Percentiles rank a stretch among this genome's conserved stretches.
phyloP scores from a whole-genome alignment of 176 grass and related monocot genomes.

The Chloris gayana region DNA sequence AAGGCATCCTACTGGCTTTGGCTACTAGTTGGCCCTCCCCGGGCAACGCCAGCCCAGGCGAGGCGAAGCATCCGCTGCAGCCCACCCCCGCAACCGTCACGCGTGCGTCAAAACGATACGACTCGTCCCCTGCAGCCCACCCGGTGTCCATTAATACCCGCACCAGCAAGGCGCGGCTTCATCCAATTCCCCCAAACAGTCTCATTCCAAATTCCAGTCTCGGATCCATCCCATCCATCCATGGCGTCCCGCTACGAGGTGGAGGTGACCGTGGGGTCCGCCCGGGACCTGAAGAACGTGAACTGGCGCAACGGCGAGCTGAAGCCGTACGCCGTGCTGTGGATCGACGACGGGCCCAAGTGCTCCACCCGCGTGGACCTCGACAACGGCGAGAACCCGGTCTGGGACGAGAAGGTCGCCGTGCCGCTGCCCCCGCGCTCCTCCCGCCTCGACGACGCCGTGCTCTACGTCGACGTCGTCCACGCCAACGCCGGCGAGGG shows the following conservation, averaged over 20 bases:
- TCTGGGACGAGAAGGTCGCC: conserved; percentile 79
- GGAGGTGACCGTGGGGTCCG: conserved; percentile 60
- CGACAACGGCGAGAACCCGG: conserved; percentile 50
- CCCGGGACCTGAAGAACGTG: conserved; percentile 72
- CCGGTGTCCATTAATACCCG: not conserved
- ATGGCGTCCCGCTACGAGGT: conserved; percentile 68
- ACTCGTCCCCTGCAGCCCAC: no score
- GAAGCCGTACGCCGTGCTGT: conserved; percentile 58
- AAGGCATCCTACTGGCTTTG: no score
- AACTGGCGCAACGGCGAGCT: conserved; percentile 75
- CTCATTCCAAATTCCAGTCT: no score
- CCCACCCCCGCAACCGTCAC: not conserved
- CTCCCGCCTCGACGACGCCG: conserved; percentile 55
- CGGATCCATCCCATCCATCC: not conserved
- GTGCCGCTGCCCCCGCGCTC: conserved; percentile 45
- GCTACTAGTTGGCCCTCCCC: not conserved
- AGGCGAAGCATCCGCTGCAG: not conserved
- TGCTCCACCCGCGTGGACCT: conserved; percentile 59
- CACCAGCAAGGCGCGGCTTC: not conserved
- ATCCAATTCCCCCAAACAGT: not conserved
- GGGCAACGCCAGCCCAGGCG: not conserved
- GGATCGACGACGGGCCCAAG: conserved; percentile 57
- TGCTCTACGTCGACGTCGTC: conserved; percentile 78
- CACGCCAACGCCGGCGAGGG: conserved; percentile 65
- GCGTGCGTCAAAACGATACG: no score